Conservation (phyloP, 2,329 filamentous ascomycete genomes). For the Daldinia sp. region DNA sequence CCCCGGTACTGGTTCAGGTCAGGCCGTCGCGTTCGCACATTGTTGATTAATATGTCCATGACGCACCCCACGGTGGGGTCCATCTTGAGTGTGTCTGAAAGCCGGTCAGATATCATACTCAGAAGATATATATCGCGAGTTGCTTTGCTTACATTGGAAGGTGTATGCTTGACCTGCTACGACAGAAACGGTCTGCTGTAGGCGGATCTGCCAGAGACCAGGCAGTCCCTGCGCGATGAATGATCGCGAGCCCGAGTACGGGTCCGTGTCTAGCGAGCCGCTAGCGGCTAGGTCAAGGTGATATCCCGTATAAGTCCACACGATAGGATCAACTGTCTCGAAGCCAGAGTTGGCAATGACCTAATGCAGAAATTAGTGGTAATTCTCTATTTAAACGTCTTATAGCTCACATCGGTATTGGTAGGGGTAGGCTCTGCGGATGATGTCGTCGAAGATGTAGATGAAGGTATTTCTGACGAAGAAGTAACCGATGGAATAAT, state of each 20-base stretch:
- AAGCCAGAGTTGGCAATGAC: neutral
- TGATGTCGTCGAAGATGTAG: neutral
- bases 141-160: conserved; percentile 9
- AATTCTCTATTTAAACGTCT: neutral
- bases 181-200: conserved; percentile 1
- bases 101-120: neutral
- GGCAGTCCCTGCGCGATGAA: conserved; percentile 8
- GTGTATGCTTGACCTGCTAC: neutral
- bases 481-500: neutral
- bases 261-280: conserved; percentile 1
- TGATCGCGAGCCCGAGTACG: conserved; percentile 7
- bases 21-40: conserved; percentile 8
- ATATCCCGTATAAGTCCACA: neutral
- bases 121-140: neutral
- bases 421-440: conserved; percentile 6
- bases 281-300: neutral
- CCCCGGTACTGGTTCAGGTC: neutral
- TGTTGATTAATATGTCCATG: conserved; percentile 11
- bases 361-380: neutral
- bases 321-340: neutral
- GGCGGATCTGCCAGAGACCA: conserved; percentile 7
- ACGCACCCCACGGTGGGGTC: neutral
- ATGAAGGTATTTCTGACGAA: conserved; percentile 1
- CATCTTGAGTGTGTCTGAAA: conserved; percentile 2
- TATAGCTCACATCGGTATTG: neutral